phyloP scores from a whole-genome alignment of 2,329 filamentous ascomycete genomes.

The Alternaria solani region DNA sequence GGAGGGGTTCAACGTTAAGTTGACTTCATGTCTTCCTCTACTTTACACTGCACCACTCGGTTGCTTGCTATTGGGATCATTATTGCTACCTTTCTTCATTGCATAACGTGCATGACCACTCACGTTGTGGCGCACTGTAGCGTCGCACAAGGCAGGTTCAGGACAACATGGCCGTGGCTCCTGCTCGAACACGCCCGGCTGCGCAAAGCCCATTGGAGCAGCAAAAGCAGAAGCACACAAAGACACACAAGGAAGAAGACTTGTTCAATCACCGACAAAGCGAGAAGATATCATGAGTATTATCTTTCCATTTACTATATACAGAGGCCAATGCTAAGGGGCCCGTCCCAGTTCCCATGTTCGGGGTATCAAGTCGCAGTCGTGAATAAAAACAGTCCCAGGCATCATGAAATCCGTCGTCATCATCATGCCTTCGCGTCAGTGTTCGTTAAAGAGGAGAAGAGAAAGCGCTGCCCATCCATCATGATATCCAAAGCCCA shows the following conservation, averaged over 20 bases:
- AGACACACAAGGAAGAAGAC: not conserved
- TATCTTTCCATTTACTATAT: slow-evolving; percentile 38
- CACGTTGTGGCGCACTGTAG: not conserved
- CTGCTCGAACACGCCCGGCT: not conserved
- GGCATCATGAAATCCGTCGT: slow-evolving; percentile 34
- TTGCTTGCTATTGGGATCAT: not conserved
- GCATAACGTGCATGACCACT: not conserved
- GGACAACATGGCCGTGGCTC: not conserved
- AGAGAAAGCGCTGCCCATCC: slow-evolving; percentile 24
- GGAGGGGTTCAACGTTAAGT: not conserved
- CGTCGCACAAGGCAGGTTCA: not conserved
- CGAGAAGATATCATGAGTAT: slow-evolving; percentile 18
- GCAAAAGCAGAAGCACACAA: not conserved
- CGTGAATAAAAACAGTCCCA: slow-evolving; percentile 27
- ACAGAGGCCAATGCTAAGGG: slow-evolving; percentile 23
- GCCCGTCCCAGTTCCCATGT: slow-evolving; percentile 24
- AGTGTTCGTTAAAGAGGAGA: slow-evolving; percentile 25
- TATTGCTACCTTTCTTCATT: not conserved
- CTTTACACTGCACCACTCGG: not conserved
- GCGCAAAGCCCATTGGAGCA: not conserved
- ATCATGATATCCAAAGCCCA: slow-evolving; percentile 37
- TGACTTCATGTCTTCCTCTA: not conserved
- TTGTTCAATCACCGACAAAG: not conserved
- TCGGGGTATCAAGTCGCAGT: slow-evolving; percentile 47
- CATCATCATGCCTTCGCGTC: slow-evolving; percentile 33